These are phyloP conservation scores for Scortechinia acanthostroma DNA, from an alignment of 2,329 filamentous ascomycete genomes.

Conservation along the genomic window DNA sequence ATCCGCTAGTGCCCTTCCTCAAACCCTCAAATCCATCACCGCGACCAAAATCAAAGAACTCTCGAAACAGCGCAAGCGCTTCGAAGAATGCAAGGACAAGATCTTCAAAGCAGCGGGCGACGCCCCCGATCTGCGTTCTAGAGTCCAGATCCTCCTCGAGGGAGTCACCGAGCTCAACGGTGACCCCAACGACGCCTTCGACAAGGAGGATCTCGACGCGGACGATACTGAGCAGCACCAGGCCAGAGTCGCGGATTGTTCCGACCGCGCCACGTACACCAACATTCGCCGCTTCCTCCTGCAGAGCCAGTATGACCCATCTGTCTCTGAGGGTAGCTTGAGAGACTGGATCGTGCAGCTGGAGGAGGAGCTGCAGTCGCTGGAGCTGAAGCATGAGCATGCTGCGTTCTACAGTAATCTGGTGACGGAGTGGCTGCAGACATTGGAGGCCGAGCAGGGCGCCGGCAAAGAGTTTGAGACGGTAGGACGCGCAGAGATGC, in stretches of 20 bases:
- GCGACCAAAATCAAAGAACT: conserved; percentile 32
- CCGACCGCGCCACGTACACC: conserved; percentile 7
- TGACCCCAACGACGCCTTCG: conserved; percentile 5
- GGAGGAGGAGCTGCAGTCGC: conserved; percentile 25
- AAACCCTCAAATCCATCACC: conserved; percentile 32
- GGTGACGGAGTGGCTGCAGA: conserved; percentile 36
- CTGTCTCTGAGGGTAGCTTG: conserved; percentile 22
- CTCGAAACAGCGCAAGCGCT: conserved; percentile 25
- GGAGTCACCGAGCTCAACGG: conserved; percentile 18
- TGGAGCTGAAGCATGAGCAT: conserved; percentile 31
- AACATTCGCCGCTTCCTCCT: conserved; percentile 29
- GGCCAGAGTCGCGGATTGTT: conserved; percentile 14
- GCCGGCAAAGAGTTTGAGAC: conserved; percentile 26
- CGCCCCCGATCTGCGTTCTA: conserved; percentile 14
- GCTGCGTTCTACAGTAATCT: conserved; percentile 34
- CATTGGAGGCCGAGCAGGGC: conserved; percentile 9
- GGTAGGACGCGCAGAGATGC: conserved; percentile 27
- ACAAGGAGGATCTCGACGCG: conserved; percentile 2
- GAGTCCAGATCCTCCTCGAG: conserved; percentile 19
- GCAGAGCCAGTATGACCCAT: conserved; percentile 30
- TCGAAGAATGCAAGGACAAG: conserved; percentile 21
- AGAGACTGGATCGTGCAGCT: conserved; percentile 23
- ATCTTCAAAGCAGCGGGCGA: conserved; percentile 15
- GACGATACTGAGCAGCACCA: conserved; percentile 15
- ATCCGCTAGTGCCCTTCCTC: conserved; percentile 5